phyloP scores from a whole-genome alignment of 306 rosid genomes.

The Vigna reflexopilosa region DNA sequence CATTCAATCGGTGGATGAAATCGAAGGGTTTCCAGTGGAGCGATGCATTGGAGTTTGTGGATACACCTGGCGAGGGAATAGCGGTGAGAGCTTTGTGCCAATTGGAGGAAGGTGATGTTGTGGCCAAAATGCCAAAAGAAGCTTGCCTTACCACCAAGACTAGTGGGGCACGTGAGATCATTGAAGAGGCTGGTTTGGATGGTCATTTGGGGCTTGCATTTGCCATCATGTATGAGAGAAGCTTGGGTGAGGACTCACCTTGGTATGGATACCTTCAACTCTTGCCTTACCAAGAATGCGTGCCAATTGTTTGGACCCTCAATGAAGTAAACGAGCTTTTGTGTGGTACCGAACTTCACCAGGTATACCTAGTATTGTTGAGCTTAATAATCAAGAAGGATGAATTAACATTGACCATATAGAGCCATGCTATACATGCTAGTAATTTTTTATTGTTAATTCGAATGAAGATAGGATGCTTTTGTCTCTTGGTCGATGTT shows the following conservation, averaged over 20 bases:
- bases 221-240: constrained; percentile 86
- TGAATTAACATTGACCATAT: neutral
- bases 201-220: constrained; percentile 69
- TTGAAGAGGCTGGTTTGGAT: constrained; percentile 58
- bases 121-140: constrained; percentile 80
- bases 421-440: neutral
- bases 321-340: constrained; percentile 63
- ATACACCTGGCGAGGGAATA: constrained; percentile 58
- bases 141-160: constrained; percentile 79
- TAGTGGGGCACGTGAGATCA: constrained; percentile 61
- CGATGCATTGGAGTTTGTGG: constrained; percentile 63
- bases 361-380: constrained; percentile 50
- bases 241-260: constrained; percentile 66
- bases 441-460: neutral
- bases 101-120: constrained; percentile 73
- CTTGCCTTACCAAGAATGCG: constrained; percentile 64
- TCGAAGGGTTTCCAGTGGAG: constrained; percentile 67
- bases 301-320: constrained; percentile 80
- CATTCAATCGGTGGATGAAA: constrained; percentile 93
- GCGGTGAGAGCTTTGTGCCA: constrained; percentile 64
- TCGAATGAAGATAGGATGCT: neutral
- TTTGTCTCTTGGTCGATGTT: neutral
- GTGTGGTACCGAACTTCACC: constrained; percentile 82
- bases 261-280: constrained; percentile 83
- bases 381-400: neutral